Percentiles rank a stretch among this genome's conserved stretches.
phyloP scores from a whole-genome alignment of 495 filamentous ascomycete species.

The Tuber aestivum region DNA sequence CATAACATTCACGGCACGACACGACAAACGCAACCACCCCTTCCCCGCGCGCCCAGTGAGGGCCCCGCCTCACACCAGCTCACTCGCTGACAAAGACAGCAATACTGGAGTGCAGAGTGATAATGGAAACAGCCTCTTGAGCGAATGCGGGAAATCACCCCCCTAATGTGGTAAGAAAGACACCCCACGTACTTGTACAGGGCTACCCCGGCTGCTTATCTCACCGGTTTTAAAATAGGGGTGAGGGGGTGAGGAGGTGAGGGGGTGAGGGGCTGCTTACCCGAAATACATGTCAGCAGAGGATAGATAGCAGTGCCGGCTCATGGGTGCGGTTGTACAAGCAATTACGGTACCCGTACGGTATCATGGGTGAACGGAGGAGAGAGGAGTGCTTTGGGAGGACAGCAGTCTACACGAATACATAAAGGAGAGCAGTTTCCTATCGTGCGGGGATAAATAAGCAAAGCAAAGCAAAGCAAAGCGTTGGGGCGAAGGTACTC shows the following conservation, averaged over 20 bases:
- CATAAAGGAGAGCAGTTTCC: not conserved
- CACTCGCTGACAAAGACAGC: constrained; percentile 3
- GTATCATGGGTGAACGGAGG: not conserved
- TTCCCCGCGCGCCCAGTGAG: not conserved
- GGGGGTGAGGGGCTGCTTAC: not conserved
- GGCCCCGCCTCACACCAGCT: constrained; percentile 1
- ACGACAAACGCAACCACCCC: too few relatives aligned
- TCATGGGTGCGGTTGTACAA: not conserved
- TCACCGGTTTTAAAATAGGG: not conserved
- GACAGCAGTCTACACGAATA: not conserved
- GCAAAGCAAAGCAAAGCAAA: not conserved
- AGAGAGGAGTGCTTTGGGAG: not conserved
- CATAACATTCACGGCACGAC: not conserved
- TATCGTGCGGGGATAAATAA: not conserved
- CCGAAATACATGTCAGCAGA: constrained; percentile 6
- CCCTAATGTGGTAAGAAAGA: not conserved
- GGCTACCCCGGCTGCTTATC: constrained; percentile 1
- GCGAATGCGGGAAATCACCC: not conserved
- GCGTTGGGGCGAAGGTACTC: not conserved
- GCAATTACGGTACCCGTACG: not conserved
- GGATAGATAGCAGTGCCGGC: not conserved
- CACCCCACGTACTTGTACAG: not conserved
- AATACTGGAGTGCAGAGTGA: not conserved
- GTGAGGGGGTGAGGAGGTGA: too few relatives aligned
- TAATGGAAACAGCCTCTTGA: not conserved